A percentile compares a stretch with the other conserved stretches of the same genome.
Evolutionary conservation across 805 yeast genomes (phyloP).

Genomic region (Metschnikowia peoriensis): DNA sequence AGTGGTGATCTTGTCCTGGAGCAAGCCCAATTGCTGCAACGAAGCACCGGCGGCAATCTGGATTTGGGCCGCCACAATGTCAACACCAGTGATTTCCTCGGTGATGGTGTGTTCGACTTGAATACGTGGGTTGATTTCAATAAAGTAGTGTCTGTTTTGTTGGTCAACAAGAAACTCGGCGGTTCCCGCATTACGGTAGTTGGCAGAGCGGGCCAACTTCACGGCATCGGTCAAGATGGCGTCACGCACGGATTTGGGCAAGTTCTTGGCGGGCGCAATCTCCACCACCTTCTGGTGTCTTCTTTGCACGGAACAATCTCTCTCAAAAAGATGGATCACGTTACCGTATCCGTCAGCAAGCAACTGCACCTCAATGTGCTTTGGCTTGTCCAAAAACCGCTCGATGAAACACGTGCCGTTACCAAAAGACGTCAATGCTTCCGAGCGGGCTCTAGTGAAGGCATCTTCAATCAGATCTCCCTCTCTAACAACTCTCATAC

Average conservation of each 20-base stretch:
- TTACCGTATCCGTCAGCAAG: slow-evolving; percentile 93
- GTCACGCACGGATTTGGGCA: slow-evolving; percentile 80
- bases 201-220: slow-evolving; percentile 80
- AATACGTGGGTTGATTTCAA: slow-evolving; percentile 96
- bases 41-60: slow-evolving; percentile 99
- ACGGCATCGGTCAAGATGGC: slow-evolving; percentile 95
- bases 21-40: slow-evolving; percentile 81
- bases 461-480: slow-evolving; percentile 93
- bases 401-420: slow-evolving; percentile 98
- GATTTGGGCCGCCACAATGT: slow-evolving; percentile 96
- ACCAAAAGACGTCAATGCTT: slow-evolving; percentile 94
- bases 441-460: slow-evolving; percentile 88
- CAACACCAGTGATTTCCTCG: slow-evolving; percentile 98
- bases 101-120: slow-evolving; percentile 99
- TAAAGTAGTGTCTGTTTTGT: slow-evolving; percentile 93
- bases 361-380: slow-evolving; percentile 96
- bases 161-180: slow-evolving; percentile 94
- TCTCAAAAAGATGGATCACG: slow-evolving; percentile 91
- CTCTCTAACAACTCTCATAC: slow-evolving; percentile 98
- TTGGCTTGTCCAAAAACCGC: slow-evolving; percentile 91
- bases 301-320: slow-evolving; percentile 99
- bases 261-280: slow-evolving; percentile 94
- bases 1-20: slow-evolving; percentile 92
- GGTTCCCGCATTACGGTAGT: slow-evolving; percentile 96
- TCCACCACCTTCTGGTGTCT: slow-evolving; percentile 99